Evolutionary conservation across 495 filamentous ascomycete species (phyloP), one percentile per base, ranked within the genome.

Genomic region (Parmelia sp.): DNA sequence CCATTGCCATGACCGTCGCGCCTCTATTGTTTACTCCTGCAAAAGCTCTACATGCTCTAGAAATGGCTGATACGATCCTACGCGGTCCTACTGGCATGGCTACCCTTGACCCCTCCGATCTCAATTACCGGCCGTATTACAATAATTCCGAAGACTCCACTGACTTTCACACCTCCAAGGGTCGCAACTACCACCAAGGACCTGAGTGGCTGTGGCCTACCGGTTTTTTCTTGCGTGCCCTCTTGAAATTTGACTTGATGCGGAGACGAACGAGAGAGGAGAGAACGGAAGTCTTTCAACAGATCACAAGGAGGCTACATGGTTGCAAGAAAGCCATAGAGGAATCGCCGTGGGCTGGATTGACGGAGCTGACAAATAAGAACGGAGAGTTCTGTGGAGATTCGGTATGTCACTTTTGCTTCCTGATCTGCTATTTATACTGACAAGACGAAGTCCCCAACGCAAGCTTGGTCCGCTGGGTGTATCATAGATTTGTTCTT

Each of bases 131-230:
- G 10, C 91, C 91, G 0, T 87, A 92, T 78, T 99, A 99, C 78
- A 86, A 85, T 77, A 99, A 99, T 77, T 89, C 88, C 51, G 92
- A 97, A 72, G 95, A 99, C 74, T 90, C 85, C 15, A 84, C 81
- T 42, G 90, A 96, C 72, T 97, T 96, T 71, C 82, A 87, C 1
- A 97, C 91, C 0, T 84, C 88, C 62, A 97, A 97, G 70, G 95
- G 95, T 19, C 81, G 95, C 23, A 97, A 96, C 72, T 99, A 99
- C 74, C 95, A 99, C 73, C 94, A 97, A 74, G 95, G 95, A 2
- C 95, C 95, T 0, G 95, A 99, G 74, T 99, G 95, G 95, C 78
- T 96, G n/a, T 99, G 95, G 95, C 95, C 92, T 2, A 90, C 90
- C 6, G 95, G 95, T 11, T 99, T 89, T 80, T 97, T 93, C 79